phyloP scores from a whole-genome alignment of 1,284 basidiomycete genomes.

The Pseudozyma sp. region DNA sequence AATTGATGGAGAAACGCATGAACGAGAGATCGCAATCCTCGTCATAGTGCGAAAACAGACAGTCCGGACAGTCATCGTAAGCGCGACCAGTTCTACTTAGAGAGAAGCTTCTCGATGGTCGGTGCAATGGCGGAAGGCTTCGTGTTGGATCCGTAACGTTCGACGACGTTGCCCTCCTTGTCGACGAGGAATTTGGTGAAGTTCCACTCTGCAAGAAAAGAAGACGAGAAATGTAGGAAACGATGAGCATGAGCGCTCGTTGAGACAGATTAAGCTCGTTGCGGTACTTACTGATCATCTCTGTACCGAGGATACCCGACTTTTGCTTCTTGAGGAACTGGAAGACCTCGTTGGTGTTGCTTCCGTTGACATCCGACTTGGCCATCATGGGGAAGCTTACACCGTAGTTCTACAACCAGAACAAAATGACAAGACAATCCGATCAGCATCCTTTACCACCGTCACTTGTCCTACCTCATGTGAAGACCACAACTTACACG shows the following conservation, averaged over 20 bases:
- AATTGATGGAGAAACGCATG: constrained; percentile 3
- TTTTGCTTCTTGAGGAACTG: constrained; percentile 86
- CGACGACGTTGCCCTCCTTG: constrained; percentile 76
- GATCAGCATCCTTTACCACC: neutral
- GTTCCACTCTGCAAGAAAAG: constrained; percentile 70
- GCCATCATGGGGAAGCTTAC: constrained; percentile 68
- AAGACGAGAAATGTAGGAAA: neutral
- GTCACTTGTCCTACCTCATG: no score
- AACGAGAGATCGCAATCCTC: no score
- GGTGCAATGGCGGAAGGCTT: constrained; percentile 77
- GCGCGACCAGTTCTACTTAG: constrained; percentile 11
- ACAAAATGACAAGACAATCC: neutral
- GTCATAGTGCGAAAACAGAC: no score
- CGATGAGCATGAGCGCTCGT: neutral
- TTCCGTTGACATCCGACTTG: constrained; percentile 83
- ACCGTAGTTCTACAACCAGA: constrained; percentile 62
- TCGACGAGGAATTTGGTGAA: constrained; percentile 72
- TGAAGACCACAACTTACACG: constrained; percentile 45
- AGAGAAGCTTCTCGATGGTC: constrained; percentile 74
- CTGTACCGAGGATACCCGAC: constrained; percentile 78
- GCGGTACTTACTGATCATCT: constrained; percentile 74
- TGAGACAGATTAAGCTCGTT: neutral
- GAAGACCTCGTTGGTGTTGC: constrained; percentile 81
- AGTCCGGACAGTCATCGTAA: no score
- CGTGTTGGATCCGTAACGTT: constrained; percentile 84